Conservation (phyloP, 306 rosid species). For the Rubus idaeus region DNA sequence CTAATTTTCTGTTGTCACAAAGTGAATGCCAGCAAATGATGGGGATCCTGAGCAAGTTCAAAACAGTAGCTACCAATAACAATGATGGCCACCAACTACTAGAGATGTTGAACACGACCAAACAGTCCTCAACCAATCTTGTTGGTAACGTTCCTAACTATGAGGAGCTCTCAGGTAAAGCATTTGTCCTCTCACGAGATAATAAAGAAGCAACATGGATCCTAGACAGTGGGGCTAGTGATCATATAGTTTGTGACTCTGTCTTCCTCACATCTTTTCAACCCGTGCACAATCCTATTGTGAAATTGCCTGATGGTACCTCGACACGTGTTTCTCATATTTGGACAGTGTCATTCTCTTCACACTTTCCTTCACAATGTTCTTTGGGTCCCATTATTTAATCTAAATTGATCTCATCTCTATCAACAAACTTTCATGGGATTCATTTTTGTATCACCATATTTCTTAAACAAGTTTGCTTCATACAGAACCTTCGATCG, state of each 20-base stretch:
- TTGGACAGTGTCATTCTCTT: background rate
- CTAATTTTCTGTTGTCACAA: background rate
- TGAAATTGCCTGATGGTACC: background rate
- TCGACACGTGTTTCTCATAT: background rate
- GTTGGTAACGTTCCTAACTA: background rate
- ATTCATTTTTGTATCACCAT: background rate
- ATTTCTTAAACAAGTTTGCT: background rate
- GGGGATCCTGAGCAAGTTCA: background rate
- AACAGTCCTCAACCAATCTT: background rate
- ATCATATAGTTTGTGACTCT: background rate
- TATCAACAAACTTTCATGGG: background rate
- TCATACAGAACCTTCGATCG: background rate
- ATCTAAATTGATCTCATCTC: background rate
- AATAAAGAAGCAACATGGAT: background rate
- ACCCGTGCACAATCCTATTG: background rate
- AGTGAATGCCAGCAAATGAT: background rate
- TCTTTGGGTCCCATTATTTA: background rate
- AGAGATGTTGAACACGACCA: background rate
- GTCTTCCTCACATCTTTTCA: background rate
- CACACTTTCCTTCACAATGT: background rate
- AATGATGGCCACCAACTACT: background rate
- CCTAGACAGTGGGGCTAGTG: background rate
- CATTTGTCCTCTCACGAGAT: background rate
- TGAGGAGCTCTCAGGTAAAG: background rate
- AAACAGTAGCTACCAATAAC: background rate